These are phyloP conservation scores for Trichoderma lentiforme DNA, from an alignment of 2,329 filamentous ascomycete genomes.

Conservation along the genomic window DNA sequence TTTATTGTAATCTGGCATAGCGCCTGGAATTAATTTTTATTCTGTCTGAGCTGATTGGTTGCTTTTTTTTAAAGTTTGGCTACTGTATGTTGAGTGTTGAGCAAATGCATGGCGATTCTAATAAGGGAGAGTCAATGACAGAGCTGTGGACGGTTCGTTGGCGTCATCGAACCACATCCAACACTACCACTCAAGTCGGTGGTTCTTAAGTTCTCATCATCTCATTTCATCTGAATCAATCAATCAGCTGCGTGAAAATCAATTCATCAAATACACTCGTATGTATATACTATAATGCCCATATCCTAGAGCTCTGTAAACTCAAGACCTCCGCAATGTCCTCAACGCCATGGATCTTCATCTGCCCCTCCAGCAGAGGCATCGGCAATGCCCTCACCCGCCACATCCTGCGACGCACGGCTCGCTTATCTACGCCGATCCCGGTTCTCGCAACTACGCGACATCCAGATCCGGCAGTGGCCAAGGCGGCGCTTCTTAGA, in stretches of 20 bases:
- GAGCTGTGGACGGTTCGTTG: not conserved
- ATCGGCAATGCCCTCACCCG: slow-evolving; percentile 49
- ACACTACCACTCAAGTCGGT: not conserved
- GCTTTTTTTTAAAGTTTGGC: not conserved
- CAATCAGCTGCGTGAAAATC: not conserved
- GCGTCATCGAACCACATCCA: not conserved
- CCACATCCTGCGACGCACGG: slow-evolving; percentile 40
- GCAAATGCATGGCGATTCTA: not conserved
- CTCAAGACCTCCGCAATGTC: slow-evolving; percentile 26
- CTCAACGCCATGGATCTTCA: slow-evolving; percentile 49
- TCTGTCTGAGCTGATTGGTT: not conserved
- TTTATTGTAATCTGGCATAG: not conserved
- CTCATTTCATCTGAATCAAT: not conserved
- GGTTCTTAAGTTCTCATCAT: not conserved
- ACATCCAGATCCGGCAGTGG: slow-evolving; percentile 30
- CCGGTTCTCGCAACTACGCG: slow-evolving; percentile 49
- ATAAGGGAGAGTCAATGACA: not conserved
- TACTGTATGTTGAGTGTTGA: not conserved
- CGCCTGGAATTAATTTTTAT: slow-evolving; percentile 1
- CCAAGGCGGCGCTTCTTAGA: slow-evolving; percentile 35
- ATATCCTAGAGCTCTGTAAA: not conserved
- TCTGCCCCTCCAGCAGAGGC: slow-evolving; percentile 47
- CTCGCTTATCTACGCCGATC: slow-evolving; percentile 41
- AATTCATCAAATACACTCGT: not conserved
- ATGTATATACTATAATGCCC: not conserved